Evolutionary conservation across 2,329 filamentous ascomycete species (phyloP).

Genomic region (Chaetomium globosum): DNA sequence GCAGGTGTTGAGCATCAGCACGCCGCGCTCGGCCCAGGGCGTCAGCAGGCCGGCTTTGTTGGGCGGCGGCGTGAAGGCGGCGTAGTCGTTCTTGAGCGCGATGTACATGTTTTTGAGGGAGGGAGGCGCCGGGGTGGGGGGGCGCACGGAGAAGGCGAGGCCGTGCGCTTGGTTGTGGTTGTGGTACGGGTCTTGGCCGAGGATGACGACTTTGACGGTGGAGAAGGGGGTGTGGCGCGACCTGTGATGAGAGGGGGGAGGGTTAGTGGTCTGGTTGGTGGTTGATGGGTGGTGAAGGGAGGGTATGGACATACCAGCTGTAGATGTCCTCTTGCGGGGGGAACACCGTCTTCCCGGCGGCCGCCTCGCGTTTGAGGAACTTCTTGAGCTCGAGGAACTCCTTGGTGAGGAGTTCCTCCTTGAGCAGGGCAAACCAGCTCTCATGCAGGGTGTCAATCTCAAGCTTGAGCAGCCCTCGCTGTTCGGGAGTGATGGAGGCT

Average conservation of each 20-base stretch:
- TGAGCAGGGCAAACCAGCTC: slow-evolving; percentile 86
- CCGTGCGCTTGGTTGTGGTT: slow-evolving; percentile 94
- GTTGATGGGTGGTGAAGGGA: background rate
- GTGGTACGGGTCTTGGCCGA: slow-evolving; percentile 97
- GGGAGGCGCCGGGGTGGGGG: slow-evolving; percentile 84
- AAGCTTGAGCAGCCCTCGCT: slow-evolving; percentile 77
- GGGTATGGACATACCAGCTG: slow-evolving; percentile 70
- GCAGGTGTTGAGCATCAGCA: slow-evolving; percentile 92
- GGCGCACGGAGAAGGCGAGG: slow-evolving; percentile 90
- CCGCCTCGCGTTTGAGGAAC: slow-evolving; percentile 79
- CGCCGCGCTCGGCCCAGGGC: slow-evolving; percentile 90
- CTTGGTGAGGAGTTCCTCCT: slow-evolving; percentile 76
- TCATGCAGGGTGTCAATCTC: slow-evolving; percentile 92
- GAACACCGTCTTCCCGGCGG: slow-evolving; percentile 75
- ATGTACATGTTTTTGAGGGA: slow-evolving; percentile 94
- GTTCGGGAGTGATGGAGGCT: slow-evolving; percentile 75
- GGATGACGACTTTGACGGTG: slow-evolving; percentile 86
- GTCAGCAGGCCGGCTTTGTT: slow-evolving; percentile 81
- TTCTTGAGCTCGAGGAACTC: slow-evolving; percentile 87
- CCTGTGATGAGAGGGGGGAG: slow-evolving; percentile 56
- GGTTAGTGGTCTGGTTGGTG: slow-evolving; percentile 23
- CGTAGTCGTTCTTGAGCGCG: slow-evolving; percentile 85
- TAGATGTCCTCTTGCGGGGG: slow-evolving; percentile 89
- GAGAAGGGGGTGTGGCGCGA: slow-evolving; percentile 88
- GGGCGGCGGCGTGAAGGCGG: slow-evolving; percentile 72